Evolutionary conservation across 2,329 filamentous ascomycete genomes (phyloP), one percentile per base, ranked within the genome.

Genomic region (Xylaria sp.): DNA sequence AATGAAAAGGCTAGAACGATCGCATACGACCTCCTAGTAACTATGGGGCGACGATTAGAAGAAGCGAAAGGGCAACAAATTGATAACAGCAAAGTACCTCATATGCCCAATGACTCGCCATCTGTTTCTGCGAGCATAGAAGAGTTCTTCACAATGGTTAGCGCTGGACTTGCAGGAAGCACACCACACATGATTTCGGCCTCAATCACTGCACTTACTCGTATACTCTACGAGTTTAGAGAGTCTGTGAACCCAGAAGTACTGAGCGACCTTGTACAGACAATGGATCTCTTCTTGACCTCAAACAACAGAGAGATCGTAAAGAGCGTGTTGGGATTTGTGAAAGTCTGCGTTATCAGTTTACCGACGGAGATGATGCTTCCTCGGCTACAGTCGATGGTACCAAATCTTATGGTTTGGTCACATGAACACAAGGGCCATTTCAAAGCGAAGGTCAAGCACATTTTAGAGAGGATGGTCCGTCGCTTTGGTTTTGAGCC

Each of bases 101-200:
- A 95, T 79, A 97, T 98, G 94, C 88, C 93, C 3, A 84, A 88
- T 57, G 90, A 97, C 79, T 92, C 94, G 0, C 91, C 93, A 2
- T 85, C 90, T 39, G 94, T 91, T 3, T 85, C 88, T 2, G 95
- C 96, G 23, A 94, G 88, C 51, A 88, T 99, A 46, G 95, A 98
- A 77, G 96, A 98, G 81, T 98, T 94, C 82, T 93, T 98, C 83
- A 98, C 95, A 65, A 99, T 99, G 96, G 92, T 98, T 37, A 97
- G 93, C 73, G 96, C 96, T 58, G 96, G 96, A 82, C 88, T 99
- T 63, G 96, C 95, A 1, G 95, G 94, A 66, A 92, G 91, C 75
- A 95, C 94, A 12, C 94, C 96, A 39, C 95, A 98, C 83, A 98
- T 98, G 94, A 94, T 98, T 71, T 97, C 94, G 7, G 96, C 96